Conservation (phyloP, 2,329 filamentous ascomycete species). For the Hymenoscyphus occultus region DNA sequence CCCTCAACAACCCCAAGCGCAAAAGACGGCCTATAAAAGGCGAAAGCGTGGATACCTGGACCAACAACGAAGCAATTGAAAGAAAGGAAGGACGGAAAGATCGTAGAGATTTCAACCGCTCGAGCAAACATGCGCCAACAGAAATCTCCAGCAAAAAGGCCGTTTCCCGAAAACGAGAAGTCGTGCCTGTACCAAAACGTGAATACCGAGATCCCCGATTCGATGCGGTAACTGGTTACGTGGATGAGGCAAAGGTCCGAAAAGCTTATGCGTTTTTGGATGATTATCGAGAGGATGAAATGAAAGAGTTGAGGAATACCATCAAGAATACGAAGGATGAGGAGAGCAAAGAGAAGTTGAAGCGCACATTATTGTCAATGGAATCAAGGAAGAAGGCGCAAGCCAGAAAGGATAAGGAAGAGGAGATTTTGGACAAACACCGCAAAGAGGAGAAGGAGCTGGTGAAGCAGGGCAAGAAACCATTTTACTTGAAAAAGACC, state of each 20-base stretch:
- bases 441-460: conserved; percentile 78
- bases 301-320: conserved; percentile 66
- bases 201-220: conserved; percentile 81
- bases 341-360: conserved; percentile 64
- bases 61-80: conserved; percentile 43
- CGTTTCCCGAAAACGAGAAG: conserved; percentile 76
- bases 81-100: conserved; percentile 41
- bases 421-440: conserved; percentile 70
- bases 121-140: conserved; percentile 85
- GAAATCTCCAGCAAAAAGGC: conserved; percentile 79
- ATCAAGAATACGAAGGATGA: conserved; percentile 68
- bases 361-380: conserved; percentile 72
- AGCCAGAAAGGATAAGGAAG: conserved; percentile 65
- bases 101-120: conserved; percentile 45
- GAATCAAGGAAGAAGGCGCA: conserved; percentile 73
- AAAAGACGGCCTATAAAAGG: conserved; percentile 38
- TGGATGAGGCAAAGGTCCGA: conserved; percentile 57
- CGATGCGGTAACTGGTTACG: conserved; percentile 58
- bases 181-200: conserved; percentile 61
- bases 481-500: conserved; percentile 88
- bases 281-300: conserved; percentile 81
- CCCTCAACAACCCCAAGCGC: conserved; percentile 44
- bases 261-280: conserved; percentile 85
- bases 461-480: conserved; percentile 83
- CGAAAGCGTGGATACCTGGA: conserved; percentile 35